Conservation (phyloP, 2,329 filamentous ascomycete species). For the Aspergillus quadricinctus region DNA sequence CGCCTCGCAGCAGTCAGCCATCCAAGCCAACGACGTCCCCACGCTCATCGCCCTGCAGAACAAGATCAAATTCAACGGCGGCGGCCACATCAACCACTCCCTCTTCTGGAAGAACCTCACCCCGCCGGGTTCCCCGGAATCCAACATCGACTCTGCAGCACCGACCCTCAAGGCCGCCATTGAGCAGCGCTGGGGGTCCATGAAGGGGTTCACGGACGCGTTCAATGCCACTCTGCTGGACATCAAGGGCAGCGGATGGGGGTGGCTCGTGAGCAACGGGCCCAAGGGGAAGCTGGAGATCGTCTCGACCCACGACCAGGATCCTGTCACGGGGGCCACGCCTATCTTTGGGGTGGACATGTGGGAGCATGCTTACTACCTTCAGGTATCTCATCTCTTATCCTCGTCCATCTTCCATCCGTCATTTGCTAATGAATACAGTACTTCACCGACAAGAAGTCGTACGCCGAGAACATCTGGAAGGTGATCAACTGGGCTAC, state of each 20-base stretch:
- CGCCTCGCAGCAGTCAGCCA: constrained; percentile 59
- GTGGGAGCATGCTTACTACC: constrained; percentile 92
- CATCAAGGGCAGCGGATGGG: constrained; percentile 83
- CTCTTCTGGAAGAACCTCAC: constrained; percentile 86
- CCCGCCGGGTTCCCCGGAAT: constrained; percentile 55
- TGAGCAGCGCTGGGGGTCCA: constrained; percentile 61
- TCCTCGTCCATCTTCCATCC: background rate
- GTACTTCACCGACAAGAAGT: constrained; percentile 90
- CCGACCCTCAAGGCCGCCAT: constrained; percentile 61
- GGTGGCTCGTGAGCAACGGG: constrained; percentile 69
- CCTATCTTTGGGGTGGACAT: constrained; percentile 82
- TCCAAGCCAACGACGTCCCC: constrained; percentile 55
- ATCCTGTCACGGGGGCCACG: constrained; percentile 70
- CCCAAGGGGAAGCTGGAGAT: constrained; percentile 61
- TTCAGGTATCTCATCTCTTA: constrained; percentile 52
- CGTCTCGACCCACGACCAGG: constrained; percentile 81
- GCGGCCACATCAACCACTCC: constrained; percentile 88
- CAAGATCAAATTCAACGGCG: constrained; percentile 80
- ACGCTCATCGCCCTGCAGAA: constrained; percentile 64
- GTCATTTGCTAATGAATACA: constrained; percentile 34
- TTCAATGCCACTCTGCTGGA: constrained; percentile 64
- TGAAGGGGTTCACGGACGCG: constrained; percentile 61
- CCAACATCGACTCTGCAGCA: constrained; percentile 51
- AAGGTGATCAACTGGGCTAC: constrained; percentile 91
- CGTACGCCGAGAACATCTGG: constrained; percentile 88